Conservation (phyloP, 1,284 basidiomycete genomes). For the Cystobasidiaceae sp. region DNA sequence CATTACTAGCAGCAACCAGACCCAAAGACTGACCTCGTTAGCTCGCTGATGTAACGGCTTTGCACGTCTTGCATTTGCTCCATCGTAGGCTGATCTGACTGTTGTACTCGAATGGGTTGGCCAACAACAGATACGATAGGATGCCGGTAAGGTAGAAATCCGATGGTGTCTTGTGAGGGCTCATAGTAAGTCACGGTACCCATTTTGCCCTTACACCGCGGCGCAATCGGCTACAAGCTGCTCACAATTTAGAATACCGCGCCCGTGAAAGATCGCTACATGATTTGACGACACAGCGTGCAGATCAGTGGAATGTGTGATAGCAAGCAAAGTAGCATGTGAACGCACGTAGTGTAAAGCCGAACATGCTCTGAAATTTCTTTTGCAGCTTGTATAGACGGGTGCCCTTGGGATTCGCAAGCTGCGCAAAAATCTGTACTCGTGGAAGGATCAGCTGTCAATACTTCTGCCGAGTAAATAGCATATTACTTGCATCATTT, state of each 20-base stretch:
- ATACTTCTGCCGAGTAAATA: neutral
- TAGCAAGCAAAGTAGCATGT: conserved; percentile 33
- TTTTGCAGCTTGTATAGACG: conserved; percentile 81
- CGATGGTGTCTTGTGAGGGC: conserved; percentile 66
- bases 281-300: neutral
- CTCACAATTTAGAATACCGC: conserved; percentile 74
- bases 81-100: conserved; percentile 70
- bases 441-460: neutral
- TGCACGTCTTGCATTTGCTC: conserved; percentile 79
- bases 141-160: conserved; percentile 86
- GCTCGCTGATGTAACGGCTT: conserved; percentile 80
- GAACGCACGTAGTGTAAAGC: conserved; percentile 77
- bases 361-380: conserved; percentile 82
- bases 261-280: conserved; percentile 41
- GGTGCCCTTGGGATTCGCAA: conserved; percentile 89
- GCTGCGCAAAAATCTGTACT: conserved; percentile 82
- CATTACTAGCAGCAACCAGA: neutral
- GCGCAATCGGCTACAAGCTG: conserved; percentile 10
- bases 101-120: conserved; percentile 72
- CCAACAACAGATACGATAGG: conserved; percentile 93
- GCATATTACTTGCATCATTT: conserved; percentile 69
- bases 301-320: neutral
- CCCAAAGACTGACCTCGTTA: conserved; percentile 70
- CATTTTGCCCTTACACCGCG: neutral
- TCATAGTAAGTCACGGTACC: neutral